Base-by-base conservation (phyloP, 2,329 filamentous ascomycete species). In the Cucurbitaria berberidis region DNA sequence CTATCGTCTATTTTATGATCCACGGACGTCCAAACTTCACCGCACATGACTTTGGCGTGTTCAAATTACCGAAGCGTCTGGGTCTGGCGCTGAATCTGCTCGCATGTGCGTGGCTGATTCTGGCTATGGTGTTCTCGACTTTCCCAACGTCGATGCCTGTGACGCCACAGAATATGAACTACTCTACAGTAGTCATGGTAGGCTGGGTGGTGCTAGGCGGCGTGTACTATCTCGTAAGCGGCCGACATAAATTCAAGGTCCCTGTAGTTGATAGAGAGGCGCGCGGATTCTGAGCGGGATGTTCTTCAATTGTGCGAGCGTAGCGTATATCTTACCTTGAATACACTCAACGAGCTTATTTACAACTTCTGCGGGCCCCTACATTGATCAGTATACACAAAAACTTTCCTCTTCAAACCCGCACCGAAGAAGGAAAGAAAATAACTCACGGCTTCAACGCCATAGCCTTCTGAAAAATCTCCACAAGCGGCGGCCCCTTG, bases 141-240 rank as follows among this genome's bases (percentile, higher is more conserved):
- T 80, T 82, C 30, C 80, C 79, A 0, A 70, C 69, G 1, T 49
- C 62, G 0, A 67, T 77, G 61, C 80, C 78, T 0, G 76, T 79
- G 0, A 77, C 75, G 1, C 51, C 73, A 0, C 68, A 76, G 30
- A 78, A 74, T 15, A 81, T 82, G 78, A 82, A 82, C 38, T 81
- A 82, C 49, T 73, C 74, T 0, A 70, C 71, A 29, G 77, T 80
- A 0, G 77, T 81, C 0, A 62, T 80, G 59, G 66, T 66, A 3
- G 78, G 73, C 0, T 80, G 77, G 77, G 45, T 75, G 0, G 22
- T 69, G 0, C 65, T 75, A 27, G 76, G 77, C 0, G 62, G 63
- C 0, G 26, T 67, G 2, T 79, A 76, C 34, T 80, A 77, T 35
- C 45, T 67, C 26, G 21, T 56, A 0, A 53, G 48, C 27, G 70